Evolutionary conservation across 805 yeast species (phyloP).

Genomic region (Ogataea glucozyma): DNA sequence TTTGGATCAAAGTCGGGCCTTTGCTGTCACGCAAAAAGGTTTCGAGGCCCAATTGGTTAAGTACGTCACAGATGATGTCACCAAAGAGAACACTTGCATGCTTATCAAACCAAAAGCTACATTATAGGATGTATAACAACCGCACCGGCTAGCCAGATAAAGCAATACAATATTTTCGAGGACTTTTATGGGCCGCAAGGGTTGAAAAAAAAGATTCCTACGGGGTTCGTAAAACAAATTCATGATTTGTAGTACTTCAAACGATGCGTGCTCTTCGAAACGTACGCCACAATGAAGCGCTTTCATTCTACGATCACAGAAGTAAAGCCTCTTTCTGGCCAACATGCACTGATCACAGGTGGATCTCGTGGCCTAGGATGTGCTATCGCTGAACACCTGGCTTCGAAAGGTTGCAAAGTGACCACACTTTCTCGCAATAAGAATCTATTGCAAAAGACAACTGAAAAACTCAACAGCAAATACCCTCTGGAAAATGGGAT

Average conservation of each 20-base stretch:
- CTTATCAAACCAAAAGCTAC: conserved; percentile 15
- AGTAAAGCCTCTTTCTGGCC: conserved; percentile 14
- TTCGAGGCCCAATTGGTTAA: conserved; percentile 52
- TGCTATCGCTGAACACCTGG: conserved; percentile 51
- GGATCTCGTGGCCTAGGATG: conserved; percentile 71
- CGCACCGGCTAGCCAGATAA: too few species aligned
- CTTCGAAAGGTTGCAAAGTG: conserved; percentile 52
- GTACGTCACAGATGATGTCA: conserved; percentile 57
- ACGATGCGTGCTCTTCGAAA: neutral
- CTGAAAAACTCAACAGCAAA: conserved; percentile 19
- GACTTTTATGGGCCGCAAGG: conserved; percentile 1
- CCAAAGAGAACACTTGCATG: conserved; percentile 60
- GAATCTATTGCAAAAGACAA: conserved; percentile 34
- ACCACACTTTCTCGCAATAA: conserved; percentile 53
- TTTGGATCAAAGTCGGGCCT: conserved; percentile 69
- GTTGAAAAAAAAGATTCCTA: too few species aligned
- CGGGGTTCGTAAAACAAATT: too few species aligned
- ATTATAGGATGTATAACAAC: neutral
- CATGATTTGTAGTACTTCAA: too few species aligned
- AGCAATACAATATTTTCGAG: too few species aligned
- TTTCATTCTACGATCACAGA: neutral
- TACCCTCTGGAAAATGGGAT: conserved; percentile 17
- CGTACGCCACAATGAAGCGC: neutral
- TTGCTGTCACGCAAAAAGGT: conserved; percentile 44
- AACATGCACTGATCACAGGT: conserved; percentile 59